Evolutionary conservation across 805 yeast species (phyloP), one percentile per base, ranked within the genome.

Genomic region (Crinitomyces ghanaensis): DNA sequence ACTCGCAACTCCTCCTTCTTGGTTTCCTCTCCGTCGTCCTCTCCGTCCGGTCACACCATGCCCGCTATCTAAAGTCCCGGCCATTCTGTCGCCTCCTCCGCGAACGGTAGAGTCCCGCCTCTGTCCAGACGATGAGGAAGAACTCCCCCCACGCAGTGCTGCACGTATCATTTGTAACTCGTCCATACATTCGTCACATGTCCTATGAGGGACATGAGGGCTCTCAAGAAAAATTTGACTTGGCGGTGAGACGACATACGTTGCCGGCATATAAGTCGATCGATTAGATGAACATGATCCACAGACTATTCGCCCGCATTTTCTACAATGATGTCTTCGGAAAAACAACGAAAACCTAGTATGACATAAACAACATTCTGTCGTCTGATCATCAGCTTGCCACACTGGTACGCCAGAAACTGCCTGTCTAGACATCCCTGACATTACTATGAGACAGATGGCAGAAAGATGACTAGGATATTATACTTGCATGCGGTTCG

Each of bases 221-320:
- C 62, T 56, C 47, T 71, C 77, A 16, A 63, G 51, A 29, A 60
- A 63, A 3, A 62, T 53, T 40, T 64, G 66, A 14, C 63, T 59
- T 4, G 74, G 73, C 0, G 77, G 71, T 2, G 65, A 55, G 3
- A 72, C 77, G 6, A 77, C 72, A 41, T 66, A 62, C 0, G 80
- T 70, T 26, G 70, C 66, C 7, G 80, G 72, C 28, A 74, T 62
- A 49, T 76, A 79, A 21, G 64, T 60, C 5, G 71, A 63, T 26
- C 56, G 54, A 15, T 68, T 62, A 6, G 59, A 50, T 5, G 88
- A 74, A 48, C 95, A 83, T 25, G 51, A 46, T 19, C 73, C 77
- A 54, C 95, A 83, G 12, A 77, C 81, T 1, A 84, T 77, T 21
- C 73, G 62, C 2, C 95, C 95, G 57, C 95, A 83, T 37, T 57